These are phyloP conservation scores for Austroboletus novae-zelandiae DNA, from an alignment of 1,284 basidiomycete genomes.

Conservation along the genomic window DNA sequence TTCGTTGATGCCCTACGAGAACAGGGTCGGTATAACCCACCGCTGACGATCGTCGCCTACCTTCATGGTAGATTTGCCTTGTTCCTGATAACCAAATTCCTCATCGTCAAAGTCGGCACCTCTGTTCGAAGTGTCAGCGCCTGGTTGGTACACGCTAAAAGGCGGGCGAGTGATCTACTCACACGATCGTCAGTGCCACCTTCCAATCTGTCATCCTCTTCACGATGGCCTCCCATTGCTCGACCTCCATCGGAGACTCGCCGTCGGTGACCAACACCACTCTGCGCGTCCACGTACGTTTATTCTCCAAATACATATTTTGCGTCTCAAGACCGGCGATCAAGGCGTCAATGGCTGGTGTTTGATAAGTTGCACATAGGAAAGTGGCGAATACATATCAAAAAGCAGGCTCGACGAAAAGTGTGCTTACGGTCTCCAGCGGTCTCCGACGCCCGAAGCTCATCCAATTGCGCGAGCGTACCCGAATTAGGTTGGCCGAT, in stretches of 20 bases:
- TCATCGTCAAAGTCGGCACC: slow-evolving; percentile 87
- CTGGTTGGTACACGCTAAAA: not conserved
- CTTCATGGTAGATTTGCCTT: slow-evolving; percentile 70
- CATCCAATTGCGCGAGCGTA: slow-evolving; percentile 73
- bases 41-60: slow-evolving; percentile 35
- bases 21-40: slow-evolving; percentile 4
- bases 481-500: slow-evolving; percentile 75
- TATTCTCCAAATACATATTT: slow-evolving; percentile 54
- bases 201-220: slow-evolving; percentile 64
- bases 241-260: slow-evolving; percentile 65
- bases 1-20: slow-evolving; percentile 69
- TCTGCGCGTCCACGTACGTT: slow-evolving; percentile 80
- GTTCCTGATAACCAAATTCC: slow-evolving; percentile 59
- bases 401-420: not conserved
- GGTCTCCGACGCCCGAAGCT: slow-evolving; percentile 58
- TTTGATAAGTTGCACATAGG: not conserved
- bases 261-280: slow-evolving; percentile 81
- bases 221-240: slow-evolving; percentile 72
- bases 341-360: slow-evolving; percentile 79
- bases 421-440: slow-evolving; percentile 65
- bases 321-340: slow-evolving; percentile 85
- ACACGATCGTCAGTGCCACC: slow-evolving; percentile 66
- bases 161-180: slow-evolving; percentile 29
- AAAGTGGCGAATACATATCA: not conserved
- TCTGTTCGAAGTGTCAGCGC: slow-evolving; percentile 37